These are phyloP conservation scores for Apodospora peruviana DNA, from an alignment of 495 filamentous ascomycete species.

Conservation along the genomic window DNA sequence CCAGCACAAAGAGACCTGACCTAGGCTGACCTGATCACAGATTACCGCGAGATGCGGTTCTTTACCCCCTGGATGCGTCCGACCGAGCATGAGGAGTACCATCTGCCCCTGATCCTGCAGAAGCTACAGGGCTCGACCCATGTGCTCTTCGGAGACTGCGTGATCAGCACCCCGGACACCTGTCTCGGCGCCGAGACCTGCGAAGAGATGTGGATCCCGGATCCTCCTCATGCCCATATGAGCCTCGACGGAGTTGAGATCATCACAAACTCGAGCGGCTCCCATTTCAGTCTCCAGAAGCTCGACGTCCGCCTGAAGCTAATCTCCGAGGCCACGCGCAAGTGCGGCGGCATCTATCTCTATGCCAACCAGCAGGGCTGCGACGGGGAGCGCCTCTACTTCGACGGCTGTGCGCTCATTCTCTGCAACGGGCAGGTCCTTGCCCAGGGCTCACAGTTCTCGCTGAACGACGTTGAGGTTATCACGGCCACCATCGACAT, in stretches of 20 bases:
- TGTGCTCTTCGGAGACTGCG: conserved; percentile 71
- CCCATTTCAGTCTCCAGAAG: conserved; percentile 65
- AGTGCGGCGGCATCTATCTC: conserved; percentile 72
- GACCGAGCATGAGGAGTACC: conserved; percentile 60
- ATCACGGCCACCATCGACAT: conserved; percentile 76
- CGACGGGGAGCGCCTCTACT: conserved; percentile 55
- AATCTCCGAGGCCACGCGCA: conserved; percentile 69
- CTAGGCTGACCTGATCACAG: no score
- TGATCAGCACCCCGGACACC: conserved; percentile 68
- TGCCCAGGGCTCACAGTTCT: conserved; percentile 69
- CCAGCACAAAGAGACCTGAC: no score
- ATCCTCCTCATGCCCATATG: conserved; percentile 37
- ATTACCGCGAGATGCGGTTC: conserved; percentile 65
- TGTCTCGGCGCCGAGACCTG: conserved; percentile 70
- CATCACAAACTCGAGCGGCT: conserved; percentile 69
- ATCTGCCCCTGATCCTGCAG: conserved; percentile 60
- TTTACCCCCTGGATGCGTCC: conserved; percentile 46
- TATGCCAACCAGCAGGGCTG: conserved; percentile 63
- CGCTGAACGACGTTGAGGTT: conserved; percentile 77
- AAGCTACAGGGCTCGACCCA: conserved; percentile 54
- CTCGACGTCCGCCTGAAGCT: conserved; percentile 67
- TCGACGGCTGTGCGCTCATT: conserved; percentile 74
- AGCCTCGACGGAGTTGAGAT: conserved; percentile 47
- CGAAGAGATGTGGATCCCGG: conserved; percentile 65
- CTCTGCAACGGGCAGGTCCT: conserved; percentile 64